Evolutionary conservation across 2,329 filamentous ascomycete species (phyloP), one percentile per base, ranked within the genome.

Genomic region (Cercospora sp.): DNA sequence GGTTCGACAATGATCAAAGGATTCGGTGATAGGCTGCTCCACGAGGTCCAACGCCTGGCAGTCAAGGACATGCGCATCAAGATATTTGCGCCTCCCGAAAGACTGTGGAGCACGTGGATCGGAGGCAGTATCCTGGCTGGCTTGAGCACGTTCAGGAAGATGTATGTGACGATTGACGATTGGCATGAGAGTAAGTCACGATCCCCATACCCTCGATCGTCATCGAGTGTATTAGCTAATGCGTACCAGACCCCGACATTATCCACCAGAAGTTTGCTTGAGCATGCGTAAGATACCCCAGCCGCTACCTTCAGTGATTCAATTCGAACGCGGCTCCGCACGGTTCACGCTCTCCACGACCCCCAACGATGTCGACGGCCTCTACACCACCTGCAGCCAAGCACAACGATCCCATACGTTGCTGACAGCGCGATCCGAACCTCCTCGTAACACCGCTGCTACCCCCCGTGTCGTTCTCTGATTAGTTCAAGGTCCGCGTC

Each of bases 61-160:
- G 93, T 98, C 74, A 97, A 97, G 85, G 95, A 99, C 80, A 99
- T 97, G 94, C 89, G 94, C 77, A 98, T 99, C 84, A 97, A 97
- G 86, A 99, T 99, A 78, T 97, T 97, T 83, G 95, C 95, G 64
- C 95, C 95, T 65, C 94, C 95, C 5, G 95, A 99, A 85, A 88
- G 95, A 73, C 97, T 98, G 82, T 99, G 98, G 84, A 97, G 93
- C 70, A 99, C 95, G 33, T 99, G 95, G 95, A 98, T 98, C 74
- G 95, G 95, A 72, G 95, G 95, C 65, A 97, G 95, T 80, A 99
- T 99, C 82, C 84, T 99, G 73, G 95, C 95, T 36, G 94, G 95
- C 6, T 82, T 99, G 80, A 98, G 94, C 84, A 99, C 95, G 64
- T 99, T 99, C 83, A 90, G 94, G 84, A 99, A 98, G 94, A 99